Evolutionary conservation across 2,329 filamentous ascomycete genomes (phyloP).

Genomic region (Leptoxyphium fumago): DNA sequence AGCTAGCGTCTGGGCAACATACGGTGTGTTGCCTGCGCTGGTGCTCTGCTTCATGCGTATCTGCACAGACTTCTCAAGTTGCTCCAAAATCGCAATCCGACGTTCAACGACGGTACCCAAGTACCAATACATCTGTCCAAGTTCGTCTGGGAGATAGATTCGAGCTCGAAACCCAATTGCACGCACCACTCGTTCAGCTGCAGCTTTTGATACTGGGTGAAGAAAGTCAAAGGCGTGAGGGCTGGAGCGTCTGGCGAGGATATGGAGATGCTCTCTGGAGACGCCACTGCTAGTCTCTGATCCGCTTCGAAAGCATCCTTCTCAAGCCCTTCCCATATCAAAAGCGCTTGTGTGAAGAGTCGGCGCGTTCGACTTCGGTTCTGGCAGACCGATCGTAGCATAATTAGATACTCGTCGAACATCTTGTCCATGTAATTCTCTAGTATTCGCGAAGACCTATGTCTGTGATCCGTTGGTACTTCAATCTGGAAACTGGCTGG

Average conservation of each 20-base stretch:
- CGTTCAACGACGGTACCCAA: constrained; percentile 5
- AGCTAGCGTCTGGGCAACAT: constrained; percentile 7
- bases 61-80: constrained; percentile 53
- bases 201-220: constrained; percentile 86
- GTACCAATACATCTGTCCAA: constrained; percentile 73
- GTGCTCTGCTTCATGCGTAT: constrained; percentile 12
- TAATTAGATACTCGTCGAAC: constrained; percentile 56
- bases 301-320: constrained; percentile 41
- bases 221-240: constrained; percentile 64
- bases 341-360: constrained; percentile 69
- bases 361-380: constrained; percentile 83
- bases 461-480: constrained; percentile 55
- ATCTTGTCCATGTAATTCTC: constrained; percentile 48
- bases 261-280: neutral
- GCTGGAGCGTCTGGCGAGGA: constrained; percentile 1
- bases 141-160: constrained; percentile 79
- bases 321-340: constrained; percentile 74
- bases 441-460: constrained; percentile 58
- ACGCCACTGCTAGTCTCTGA: constrained; percentile 5
- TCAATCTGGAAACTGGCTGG: constrained; percentile 64
- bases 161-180: constrained; percentile 85
- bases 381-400: constrained; percentile 72
- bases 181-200: constrained; percentile 73
- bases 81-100: constrained; percentile 35
- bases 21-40: constrained; percentile 15